Conservation (phyloP, 2,329 filamentous ascomycete genomes). For the Sporothrix pallida region DNA sequence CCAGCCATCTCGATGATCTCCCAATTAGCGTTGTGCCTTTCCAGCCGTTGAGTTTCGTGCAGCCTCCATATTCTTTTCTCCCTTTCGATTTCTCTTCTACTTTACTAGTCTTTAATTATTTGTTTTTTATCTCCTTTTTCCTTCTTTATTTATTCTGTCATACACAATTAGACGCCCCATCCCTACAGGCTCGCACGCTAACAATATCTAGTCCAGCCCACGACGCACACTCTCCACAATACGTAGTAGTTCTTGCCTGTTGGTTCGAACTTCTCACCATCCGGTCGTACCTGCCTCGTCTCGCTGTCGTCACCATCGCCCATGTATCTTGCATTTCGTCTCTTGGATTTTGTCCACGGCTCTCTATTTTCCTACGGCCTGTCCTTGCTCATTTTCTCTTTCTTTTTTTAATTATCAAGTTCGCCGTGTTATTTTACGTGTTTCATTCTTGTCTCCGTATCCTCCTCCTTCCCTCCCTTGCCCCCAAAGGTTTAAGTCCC, state of each 20-base stretch:
- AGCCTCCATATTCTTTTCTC: constrained; percentile 17
- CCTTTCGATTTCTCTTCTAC: neutral
- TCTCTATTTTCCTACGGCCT: neutral
- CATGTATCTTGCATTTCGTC: neutral
- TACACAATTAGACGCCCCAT: constrained; percentile 4
- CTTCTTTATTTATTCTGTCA: constrained; percentile 10
- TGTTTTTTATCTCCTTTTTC: neutral
- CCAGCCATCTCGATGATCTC: constrained; percentile 30
- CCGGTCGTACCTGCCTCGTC: constrained; percentile 15
- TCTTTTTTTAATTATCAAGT: neutral
- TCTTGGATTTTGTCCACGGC: neutral
- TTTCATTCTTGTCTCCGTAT: constrained; percentile 5
- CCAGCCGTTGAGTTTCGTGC: constrained; percentile 21
- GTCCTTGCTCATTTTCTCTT: neutral
- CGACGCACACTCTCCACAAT: no score
- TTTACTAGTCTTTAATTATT: neutral
- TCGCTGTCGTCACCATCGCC: neutral
- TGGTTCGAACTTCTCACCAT: constrained; percentile 22
- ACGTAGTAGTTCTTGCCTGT: neutral
- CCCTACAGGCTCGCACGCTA: constrained; percentile 11
- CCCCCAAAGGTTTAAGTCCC: neutral
- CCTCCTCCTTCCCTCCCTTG: neutral
- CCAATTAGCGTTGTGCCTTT: constrained; percentile 19
- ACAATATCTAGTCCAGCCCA: neutral
- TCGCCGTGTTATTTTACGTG: neutral